Percentiles rank a stretch among this genome's conserved stretches.
These are phyloP conservation scores for Lophium mytilinum DNA, from an alignment of 495 filamentous ascomycete species.

Conservation along the genomic window DNA sequence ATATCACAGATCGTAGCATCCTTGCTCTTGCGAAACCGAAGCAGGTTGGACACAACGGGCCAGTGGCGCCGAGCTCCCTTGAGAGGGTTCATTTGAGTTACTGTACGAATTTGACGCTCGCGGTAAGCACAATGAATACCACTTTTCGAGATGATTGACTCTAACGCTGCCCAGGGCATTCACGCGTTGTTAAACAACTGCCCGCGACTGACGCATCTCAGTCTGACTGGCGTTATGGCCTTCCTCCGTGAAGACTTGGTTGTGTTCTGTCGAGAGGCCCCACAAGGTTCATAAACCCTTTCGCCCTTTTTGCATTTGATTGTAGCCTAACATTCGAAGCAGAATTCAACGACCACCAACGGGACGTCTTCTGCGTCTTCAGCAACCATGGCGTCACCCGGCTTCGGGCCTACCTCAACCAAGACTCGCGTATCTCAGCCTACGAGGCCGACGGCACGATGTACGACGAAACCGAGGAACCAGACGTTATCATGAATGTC, in stretches of 20 bases:
- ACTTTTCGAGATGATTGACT: not conserved
- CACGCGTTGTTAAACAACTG: slow-evolving; percentile 82
- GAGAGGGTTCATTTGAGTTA: slow-evolving; percentile 97
- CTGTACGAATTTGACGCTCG: slow-evolving; percentile 70
- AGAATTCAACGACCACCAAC: slow-evolving; percentile 95
- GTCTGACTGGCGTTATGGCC: slow-evolving; percentile 86
- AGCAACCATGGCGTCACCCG: slow-evolving; percentile 74
- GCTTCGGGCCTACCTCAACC: slow-evolving; percentile 71
- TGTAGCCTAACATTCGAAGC: slow-evolving; percentile 19
- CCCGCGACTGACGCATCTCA: slow-evolving; percentile 86
- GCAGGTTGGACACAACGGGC: slow-evolving; percentile 37
- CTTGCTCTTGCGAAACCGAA: slow-evolving; percentile 63
- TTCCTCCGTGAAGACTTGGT: slow-evolving; percentile 71
- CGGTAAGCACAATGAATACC: slow-evolving; percentile 45
- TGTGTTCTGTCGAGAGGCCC: slow-evolving; percentile 76
- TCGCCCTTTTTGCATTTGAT: not conserved
- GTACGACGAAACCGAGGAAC: slow-evolving; percentile 23
- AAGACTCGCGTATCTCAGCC: slow-evolving; percentile 19
- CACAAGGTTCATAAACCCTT: slow-evolving; percentile 46
- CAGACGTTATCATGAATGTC: slow-evolving; percentile 26
- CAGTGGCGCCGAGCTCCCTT: slow-evolving; percentile 51
- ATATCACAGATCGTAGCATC: slow-evolving; percentile 85
- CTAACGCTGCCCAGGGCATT: slow-evolving; percentile 60
- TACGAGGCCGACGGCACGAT: slow-evolving; percentile 18
- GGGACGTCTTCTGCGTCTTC: slow-evolving; percentile 95